A percentile compares a stretch with the other conserved stretches of the same genome.
phyloP scores from a whole-genome alignment of 164 flowering plant genomes.

The Dillenia suffruticosa region DNA sequence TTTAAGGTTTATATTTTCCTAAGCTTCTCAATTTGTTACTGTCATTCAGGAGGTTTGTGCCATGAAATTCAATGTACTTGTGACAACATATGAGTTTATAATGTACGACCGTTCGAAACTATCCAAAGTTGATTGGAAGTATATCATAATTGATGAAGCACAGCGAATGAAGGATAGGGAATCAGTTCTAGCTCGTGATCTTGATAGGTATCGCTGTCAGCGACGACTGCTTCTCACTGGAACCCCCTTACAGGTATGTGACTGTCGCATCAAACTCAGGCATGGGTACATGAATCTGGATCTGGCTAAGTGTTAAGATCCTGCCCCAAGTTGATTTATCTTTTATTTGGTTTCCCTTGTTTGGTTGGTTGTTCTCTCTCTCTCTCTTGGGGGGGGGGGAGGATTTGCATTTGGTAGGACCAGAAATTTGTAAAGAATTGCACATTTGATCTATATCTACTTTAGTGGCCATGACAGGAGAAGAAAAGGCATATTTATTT shows the following conservation, averaged over 20 bases:
- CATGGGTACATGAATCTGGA: too few species aligned
- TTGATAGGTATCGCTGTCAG: slow-evolving; percentile 95
- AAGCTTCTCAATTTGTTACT: slow-evolving; percentile 6
- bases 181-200: slow-evolving; percentile 97
- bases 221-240: slow-evolving; percentile 96
- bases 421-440: too few species aligned
- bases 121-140: slow-evolving; percentile 97
- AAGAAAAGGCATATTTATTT: too few species aligned
- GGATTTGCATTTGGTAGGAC: too few species aligned
- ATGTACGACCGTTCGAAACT: slow-evolving; percentile 96
- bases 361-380: too few species aligned
- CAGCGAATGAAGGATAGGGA: slow-evolving; percentile 99
- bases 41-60: slow-evolving; percentile 78
- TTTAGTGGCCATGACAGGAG: too few species aligned
- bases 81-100: slow-evolving; percentile 96
- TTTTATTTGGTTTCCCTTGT: too few species aligned
- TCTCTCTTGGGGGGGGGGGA: too few species aligned
- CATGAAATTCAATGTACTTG: slow-evolving; percentile 95
- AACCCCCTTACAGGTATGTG: slow-evolving; percentile 89
- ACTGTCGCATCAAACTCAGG: too few species aligned
- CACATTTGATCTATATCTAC: too few species aligned
- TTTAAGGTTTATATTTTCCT: slow-evolving; percentile 1
- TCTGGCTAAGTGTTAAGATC: too few species aligned
- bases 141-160: slow-evolving; percentile 98
- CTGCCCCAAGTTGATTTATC: too few species aligned